A percentile compares a stretch with the other conserved stretches of the same genome.
phyloP scores from a whole-genome alignment of 2,329 filamentous ascomycete genomes.

The Xylariaceae sp. region DNA sequence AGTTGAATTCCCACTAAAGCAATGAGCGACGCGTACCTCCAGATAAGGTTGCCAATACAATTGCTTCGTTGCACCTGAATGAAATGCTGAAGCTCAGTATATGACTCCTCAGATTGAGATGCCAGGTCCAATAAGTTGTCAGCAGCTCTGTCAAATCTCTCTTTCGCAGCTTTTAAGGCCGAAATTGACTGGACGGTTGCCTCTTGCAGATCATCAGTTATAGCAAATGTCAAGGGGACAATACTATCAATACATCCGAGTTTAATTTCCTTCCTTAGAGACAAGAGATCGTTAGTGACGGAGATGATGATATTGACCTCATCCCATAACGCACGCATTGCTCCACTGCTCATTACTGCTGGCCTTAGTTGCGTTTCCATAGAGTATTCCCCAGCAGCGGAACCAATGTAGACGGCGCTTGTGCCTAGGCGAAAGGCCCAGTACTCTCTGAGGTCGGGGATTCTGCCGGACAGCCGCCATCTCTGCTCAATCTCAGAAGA shows the following conservation, averaged over 20 bases:
- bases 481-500: conserved; percentile 22
- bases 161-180: background rate
- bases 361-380: conserved; percentile 8
- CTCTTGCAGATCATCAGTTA: background rate
- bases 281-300: conserved; percentile 25
- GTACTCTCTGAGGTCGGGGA: conserved; percentile 23
- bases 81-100: conserved; percentile 1
- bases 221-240: conserved; percentile 6
- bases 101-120: background rate
- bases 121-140: background rate
- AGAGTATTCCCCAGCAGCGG: conserved; percentile 21
- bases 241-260: conserved; percentile 9
- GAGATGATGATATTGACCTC: conserved; percentile 23
- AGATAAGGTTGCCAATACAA: conserved; percentile 10
- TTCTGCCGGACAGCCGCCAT: conserved; percentile 7
- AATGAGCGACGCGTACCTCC: conserved; percentile 4
- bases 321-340: conserved; percentile 20
- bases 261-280: conserved; percentile 9
- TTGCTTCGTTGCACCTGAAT: conserved; percentile 10
- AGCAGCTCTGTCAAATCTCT: conserved; percentile 8
- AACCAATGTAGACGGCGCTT: conserved; percentile 21
- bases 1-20: background rate
- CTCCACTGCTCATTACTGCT: conserved; percentile 10
- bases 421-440: conserved; percentile 24
- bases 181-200: background rate